These are phyloP conservation scores for Penicillium atrosanguineum DNA, from an alignment of 495 filamentous ascomycete species.

Conservation along the genomic window DNA sequence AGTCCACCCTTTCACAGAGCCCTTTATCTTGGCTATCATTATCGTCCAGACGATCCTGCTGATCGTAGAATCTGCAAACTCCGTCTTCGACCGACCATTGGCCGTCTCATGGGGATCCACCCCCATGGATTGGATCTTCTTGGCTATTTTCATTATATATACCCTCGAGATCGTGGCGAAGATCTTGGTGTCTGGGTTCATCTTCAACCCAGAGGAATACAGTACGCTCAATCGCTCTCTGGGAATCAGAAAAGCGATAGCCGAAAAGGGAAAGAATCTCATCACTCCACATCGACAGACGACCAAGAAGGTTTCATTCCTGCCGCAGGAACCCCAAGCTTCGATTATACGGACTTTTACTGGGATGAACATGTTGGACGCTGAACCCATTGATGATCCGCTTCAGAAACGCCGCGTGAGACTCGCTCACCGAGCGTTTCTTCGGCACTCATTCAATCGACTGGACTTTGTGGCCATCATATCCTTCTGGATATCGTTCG, in stretches of 20 bases:
- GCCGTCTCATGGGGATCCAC: constrained; percentile 60
- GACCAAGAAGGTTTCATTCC: constrained; percentile 46
- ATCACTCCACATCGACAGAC: constrained; percentile 76
- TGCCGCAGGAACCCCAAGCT: constrained; percentile 48
- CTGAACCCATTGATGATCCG: constrained; percentile 56
- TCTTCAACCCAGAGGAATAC: constrained; percentile 84
- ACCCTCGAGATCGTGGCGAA: constrained; percentile 80
- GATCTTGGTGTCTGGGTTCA: constrained; percentile 86
- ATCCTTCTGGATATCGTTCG: constrained; percentile 90
- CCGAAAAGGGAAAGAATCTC: constrained; percentile 69
- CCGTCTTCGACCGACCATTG: constrained; percentile 56
- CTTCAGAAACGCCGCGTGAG: constrained; percentile 80
- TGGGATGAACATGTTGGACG: constrained; percentile 57
- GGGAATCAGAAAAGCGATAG: constrained; percentile 68
- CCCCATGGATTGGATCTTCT: constrained; percentile 73
- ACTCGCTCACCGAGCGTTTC: constrained; percentile 85
- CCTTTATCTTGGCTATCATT: constrained; percentile 82
- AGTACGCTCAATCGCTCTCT: constrained; percentile 72
- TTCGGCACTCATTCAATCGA: constrained; percentile 92
- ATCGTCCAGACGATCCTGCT: constrained; percentile 83
- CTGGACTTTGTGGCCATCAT: constrained; percentile 95
- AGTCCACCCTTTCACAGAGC: constrained; percentile 85
- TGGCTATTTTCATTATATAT: constrained; percentile 86
- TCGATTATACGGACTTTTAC: constrained; percentile 86
- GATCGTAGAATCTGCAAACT: constrained; percentile 72